Evolutionary conservation across 139 green algal species (phyloP).

Genomic region (Tetradesmus obliquus): DNA sequence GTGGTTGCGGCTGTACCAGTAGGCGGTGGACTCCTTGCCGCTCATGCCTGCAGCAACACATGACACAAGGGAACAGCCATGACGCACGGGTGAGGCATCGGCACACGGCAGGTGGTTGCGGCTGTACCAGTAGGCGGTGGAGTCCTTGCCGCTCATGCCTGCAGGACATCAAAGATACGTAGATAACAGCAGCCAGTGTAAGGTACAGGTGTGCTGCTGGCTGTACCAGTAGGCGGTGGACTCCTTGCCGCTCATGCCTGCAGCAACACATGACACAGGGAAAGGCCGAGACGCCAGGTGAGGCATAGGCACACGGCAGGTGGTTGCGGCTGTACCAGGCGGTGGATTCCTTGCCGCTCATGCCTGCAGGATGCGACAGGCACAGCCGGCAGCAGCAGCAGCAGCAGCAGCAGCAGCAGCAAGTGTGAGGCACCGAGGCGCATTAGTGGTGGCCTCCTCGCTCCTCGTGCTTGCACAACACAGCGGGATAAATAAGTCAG

Average conservation of each 20-base stretch:
- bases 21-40: not conserved
- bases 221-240: conserved; percentile 27
- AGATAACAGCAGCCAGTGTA: too few species aligned
- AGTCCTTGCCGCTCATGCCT: not conserved
- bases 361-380: too few species aligned
- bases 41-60: not conserved
- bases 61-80: too few species aligned
- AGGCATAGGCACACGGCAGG: too few species aligned
- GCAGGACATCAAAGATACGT: too few species aligned
- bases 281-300: too few species aligned
- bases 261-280: not conserved
- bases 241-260: not conserved
- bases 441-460: too few species aligned
- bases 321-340: conserved; percentile 23
- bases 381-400: too few species aligned
- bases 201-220: not conserved
- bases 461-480: too few species aligned
- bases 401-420: not conserved
- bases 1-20: conserved; percentile 26
- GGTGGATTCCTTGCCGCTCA: not conserved
- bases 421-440: not conserved
- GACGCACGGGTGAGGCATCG: too few species aligned
- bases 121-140: conserved; percentile 27
- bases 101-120: too few species aligned
- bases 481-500: too few species aligned